These are phyloP conservation scores for Penicillium frequentans DNA, from an alignment of 2,329 filamentous ascomycete genomes.

Conservation along the genomic window DNA sequence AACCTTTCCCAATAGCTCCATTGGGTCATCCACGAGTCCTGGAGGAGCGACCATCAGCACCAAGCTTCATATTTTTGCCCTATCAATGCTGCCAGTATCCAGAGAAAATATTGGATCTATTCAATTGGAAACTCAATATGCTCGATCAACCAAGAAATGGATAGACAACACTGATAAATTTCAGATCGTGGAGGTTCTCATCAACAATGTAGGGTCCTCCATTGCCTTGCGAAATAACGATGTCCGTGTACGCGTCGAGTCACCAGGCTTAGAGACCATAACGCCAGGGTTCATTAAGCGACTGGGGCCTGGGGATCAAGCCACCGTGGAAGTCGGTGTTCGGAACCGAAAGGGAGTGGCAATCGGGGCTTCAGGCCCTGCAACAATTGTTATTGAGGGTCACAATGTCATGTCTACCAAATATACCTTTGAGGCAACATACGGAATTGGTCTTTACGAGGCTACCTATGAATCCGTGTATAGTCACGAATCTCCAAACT, in stretches of 20 bases:
- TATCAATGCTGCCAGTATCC: constrained; percentile 34
- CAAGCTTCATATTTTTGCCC: constrained; percentile 41
- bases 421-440: constrained; percentile 37
- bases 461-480: constrained; percentile 41
- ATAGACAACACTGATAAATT: constrained; percentile 39
- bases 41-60: constrained; percentile 23
- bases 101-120: constrained; percentile 4
- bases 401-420: constrained; percentile 18
- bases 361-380: constrained; percentile 30
- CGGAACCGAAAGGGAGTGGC: constrained; percentile 30
- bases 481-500: constrained; percentile 50
- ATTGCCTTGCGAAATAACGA: constrained; percentile 35
- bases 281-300: constrained; percentile 38
- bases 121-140: constrained; percentile 37
- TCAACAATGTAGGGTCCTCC: constrained; percentile 39
- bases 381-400: constrained; percentile 31
- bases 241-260: constrained; percentile 36
- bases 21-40: constrained; percentile 27
- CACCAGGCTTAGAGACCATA: constrained; percentile 35
- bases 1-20: constrained; percentile 37
- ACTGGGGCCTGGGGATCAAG: constrained; percentile 42
- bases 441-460: constrained; percentile 34
- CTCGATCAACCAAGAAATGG: constrained; percentile 45
- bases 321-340: constrained; percentile 38
- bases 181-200: constrained; percentile 39